A percentile compares a stretch with the other conserved stretches of the same genome.
Evolutionary conservation across 441 rosid genomes (phyloP).

Genomic region (Gossypium schwendimanii): DNA sequence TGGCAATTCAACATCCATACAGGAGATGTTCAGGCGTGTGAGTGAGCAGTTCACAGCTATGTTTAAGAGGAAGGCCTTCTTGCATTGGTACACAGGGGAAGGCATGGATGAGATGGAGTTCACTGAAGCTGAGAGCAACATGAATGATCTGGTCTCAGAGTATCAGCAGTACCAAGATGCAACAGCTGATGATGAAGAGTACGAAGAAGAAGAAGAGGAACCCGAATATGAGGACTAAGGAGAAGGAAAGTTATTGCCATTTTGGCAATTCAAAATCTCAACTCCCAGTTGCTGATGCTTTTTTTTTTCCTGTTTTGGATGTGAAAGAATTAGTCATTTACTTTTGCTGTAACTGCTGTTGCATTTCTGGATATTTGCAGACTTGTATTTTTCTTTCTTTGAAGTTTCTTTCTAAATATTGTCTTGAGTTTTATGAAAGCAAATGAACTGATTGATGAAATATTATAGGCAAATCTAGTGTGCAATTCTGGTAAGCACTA

Average conservation of each 20-base stretch:
- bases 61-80: conserved; percentile 64
- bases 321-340: neutral
- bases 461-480: no score
- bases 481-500: no score
- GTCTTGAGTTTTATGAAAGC: neutral
- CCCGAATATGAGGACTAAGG: conserved; percentile 19
- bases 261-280: conserved; percentile 1
- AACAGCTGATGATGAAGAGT: conserved; percentile 44
- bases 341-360: neutral
- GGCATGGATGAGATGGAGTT: conserved; percentile 70
- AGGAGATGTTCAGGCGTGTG: conserved; percentile 52
- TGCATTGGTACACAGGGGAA: conserved; percentile 57
- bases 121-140: conserved; percentile 41
- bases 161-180: conserved; percentile 64
- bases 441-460: no score
- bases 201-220: conserved; percentile 23
- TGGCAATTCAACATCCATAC: conserved; percentile 50
- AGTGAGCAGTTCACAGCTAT: conserved; percentile 58
- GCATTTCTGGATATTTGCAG: neutral
- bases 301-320: neutral
- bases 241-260: neutral
- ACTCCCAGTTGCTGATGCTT: conserved; percentile 13
- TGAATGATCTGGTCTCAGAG: conserved; percentile 56
- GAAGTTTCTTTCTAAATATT: neutral
- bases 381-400: neutral